A percentile compares a stretch with the other conserved stretches of the same genome.
Evolutionary conservation across 805 yeast genomes (phyloP).

Genomic region (Candida dajiaensis): DNA sequence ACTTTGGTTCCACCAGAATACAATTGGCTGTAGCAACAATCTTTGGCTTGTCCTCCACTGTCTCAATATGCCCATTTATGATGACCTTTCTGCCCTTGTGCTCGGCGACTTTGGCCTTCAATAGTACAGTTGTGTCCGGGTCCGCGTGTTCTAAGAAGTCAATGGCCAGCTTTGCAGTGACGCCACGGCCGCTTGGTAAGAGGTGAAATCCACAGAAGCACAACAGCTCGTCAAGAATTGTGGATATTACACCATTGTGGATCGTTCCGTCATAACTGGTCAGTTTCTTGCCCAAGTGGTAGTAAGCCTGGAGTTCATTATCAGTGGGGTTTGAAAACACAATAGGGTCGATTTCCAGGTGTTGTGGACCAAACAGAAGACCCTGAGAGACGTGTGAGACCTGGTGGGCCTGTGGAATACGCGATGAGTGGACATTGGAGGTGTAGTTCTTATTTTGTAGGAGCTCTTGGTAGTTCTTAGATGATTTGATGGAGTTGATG

Average conservation of each 20-base stretch:
- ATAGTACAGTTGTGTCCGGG: conserved; percentile 57
- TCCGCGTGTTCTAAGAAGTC: conserved; percentile 45
- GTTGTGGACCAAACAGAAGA: conserved; percentile 57
- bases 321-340: conserved; percentile 45
- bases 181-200: conserved; percentile 79
- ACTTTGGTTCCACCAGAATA: conserved; percentile 76
- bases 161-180: conserved; percentile 72
- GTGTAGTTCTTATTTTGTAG: conserved; percentile 21
- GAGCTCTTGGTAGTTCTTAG: conserved; percentile 23
- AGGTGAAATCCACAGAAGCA: conserved; percentile 81
- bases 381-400: conserved; percentile 68
- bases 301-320: conserved; percentile 56
- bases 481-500: conserved; percentile 23
- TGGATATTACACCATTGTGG: conserved; percentile 76
- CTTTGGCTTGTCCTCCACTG: conserved; percentile 37
- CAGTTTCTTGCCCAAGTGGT: conserved; percentile 62
- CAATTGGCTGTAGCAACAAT: conserved; percentile 60
- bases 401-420: conserved; percentile 54
- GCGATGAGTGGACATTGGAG: conserved; percentile 31
- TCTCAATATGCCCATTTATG: conserved; percentile 60
- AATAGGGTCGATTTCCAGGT: conserved; percentile 72
- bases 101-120: conserved; percentile 61
- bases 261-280: conserved; percentile 67
- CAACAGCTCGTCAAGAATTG: conserved; percentile 77
- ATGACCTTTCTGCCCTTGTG: conserved; percentile 76